Base-by-base conservation (phyloP, 805 yeast genomes). In the Dipodascus geniculatus region DNA sequence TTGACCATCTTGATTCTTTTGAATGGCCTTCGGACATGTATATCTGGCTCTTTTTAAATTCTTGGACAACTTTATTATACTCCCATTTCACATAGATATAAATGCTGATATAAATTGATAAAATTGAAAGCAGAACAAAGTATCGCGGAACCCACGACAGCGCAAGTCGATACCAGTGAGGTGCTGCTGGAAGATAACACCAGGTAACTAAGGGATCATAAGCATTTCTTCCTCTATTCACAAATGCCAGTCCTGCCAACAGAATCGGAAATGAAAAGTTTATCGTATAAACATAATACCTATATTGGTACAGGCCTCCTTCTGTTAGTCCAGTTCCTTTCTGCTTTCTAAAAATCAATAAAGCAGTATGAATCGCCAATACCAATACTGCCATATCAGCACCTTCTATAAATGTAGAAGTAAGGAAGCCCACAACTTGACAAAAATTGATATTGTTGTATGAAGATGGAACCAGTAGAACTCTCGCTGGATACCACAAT, bases 111-210 rank as follows among this genome's bases (percentile, higher is more conserved):
- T 89, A 89, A 49, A 86, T 78, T 2, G 72, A 64, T 42, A 84
- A 62, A 57, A 90, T 85, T 22, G 74, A 63, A 9, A 83, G 61
- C 57, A 85, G 76, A 51, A 89, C 77, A 52, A 77, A 65, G 63
- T 79, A 86, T 50, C 96, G 72, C 9, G 95, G 89, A 0, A 80
- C 81, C 96, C 95, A 89, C 58, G 88, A 78, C 50, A 88, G 68
- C 1, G 72, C 87, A 48, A 84, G 63, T 52, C 87, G 72, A 63
- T 80, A 83, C 93, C 93, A 87, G 14, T 74, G 63, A 0, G 95
- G 93, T 1, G 67, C 56, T 48, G 77, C 77, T 0, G 95, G 86
- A 51, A 88, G 70, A 65, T 83, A 87, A 64, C 95, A 84, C 49
- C 49, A 47, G n/a, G 49, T 47, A 22, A 87, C 80, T 22, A 69